Evolutionary conservation across 2,329 filamentous ascomycete genomes (phyloP), one percentile per base, ranked within the genome.

Genomic region (Cytospora piceae): DNA sequence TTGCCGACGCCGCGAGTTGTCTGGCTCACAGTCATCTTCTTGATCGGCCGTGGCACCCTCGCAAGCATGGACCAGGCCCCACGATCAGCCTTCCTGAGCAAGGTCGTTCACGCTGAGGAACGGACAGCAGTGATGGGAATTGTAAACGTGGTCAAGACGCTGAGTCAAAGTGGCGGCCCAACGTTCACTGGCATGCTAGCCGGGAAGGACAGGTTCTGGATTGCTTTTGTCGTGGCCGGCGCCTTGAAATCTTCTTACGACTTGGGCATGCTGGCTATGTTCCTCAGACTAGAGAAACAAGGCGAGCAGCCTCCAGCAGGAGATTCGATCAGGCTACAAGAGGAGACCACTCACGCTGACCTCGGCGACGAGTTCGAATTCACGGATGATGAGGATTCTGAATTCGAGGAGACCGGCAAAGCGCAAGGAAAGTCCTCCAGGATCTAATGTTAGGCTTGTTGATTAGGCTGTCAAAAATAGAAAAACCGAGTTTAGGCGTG

Each of bases 21-120:
- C 0, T 78, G 78, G 14, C 67, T 87, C 29, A 61, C 89, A 0
- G 80, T 91, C 55, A 74, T 81, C 0, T 85, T 92, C 64, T 78
- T 92, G 14, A 74, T 89, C 20, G 78, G 90, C 14, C 84, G 90
- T 9, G 81, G 88, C 0, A 86, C 84, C 67, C 83, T 85, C 0
- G 83, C 86, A 63, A 87, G 81, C 58, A 93, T 93, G 90, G 90
- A 93, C 70, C 83, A 85, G 27, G 90, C 88, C 0, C 90, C 90
- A 0, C 83, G 90, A 11, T 83, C 85, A 3, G 90, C 90, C 0
- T 92, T 93, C 73, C 75, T 93, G 2, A 85, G 90, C 0, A 85
- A 87, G 1, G 83, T 87, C 0, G 81, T 93, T 3, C 82, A 85
- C 12, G 83, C 89, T 0, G 78, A 81, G 2, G 90, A 93, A 74